phyloP scores from a whole-genome alignment of 768 basidiomycete genomes.

The Termitomyces sp. region DNA sequence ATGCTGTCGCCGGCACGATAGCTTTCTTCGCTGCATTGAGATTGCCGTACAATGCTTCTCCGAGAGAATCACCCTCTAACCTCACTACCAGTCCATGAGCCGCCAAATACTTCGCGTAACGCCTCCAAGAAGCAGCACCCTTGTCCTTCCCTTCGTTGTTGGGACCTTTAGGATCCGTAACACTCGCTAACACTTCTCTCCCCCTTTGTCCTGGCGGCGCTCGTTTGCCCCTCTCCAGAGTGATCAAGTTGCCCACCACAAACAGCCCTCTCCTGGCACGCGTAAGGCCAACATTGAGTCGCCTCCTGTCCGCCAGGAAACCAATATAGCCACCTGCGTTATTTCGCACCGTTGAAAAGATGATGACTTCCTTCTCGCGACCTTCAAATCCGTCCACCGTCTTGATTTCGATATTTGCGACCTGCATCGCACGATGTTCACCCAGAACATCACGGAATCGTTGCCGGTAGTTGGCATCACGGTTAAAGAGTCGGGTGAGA shows the following conservation, averaged over 20 bases:
- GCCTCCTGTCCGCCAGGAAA: conserved; percentile 79
- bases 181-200: conserved; percentile 1
- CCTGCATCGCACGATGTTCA: conserved; percentile 56
- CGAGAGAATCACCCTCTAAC: conserved; percentile 38
- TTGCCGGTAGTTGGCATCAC: conserved; percentile 42
- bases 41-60: conserved; percentile 37
- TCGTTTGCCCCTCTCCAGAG: conserved; percentile 48
- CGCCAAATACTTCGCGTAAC: conserved; percentile 53
- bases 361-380: conserved; percentile 86
- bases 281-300: conserved; percentile 90
- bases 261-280: conserved; percentile 84
- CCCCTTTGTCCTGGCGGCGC: conserved; percentile 13
- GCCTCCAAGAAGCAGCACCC: conserved; percentile 53
- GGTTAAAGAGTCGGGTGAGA: conserved; percentile 60
- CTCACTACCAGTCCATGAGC: conserved; percentile 48
- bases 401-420: conserved; percentile 73
- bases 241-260: conserved; percentile 68
- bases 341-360: conserved; percentile 88
- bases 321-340: conserved; percentile 77
- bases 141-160: conserved; percentile 24
- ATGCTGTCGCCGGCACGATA: conserved; percentile 1
- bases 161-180: neutral
- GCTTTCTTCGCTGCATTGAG: conserved; percentile 17
- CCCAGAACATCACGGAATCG: conserved; percentile 64
- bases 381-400: conserved; percentile 96